These are phyloP conservation scores for Ceratocystis cubensis DNA, from an alignment of 2,329 filamentous ascomycete genomes.

Conservation along the genomic window DNA sequence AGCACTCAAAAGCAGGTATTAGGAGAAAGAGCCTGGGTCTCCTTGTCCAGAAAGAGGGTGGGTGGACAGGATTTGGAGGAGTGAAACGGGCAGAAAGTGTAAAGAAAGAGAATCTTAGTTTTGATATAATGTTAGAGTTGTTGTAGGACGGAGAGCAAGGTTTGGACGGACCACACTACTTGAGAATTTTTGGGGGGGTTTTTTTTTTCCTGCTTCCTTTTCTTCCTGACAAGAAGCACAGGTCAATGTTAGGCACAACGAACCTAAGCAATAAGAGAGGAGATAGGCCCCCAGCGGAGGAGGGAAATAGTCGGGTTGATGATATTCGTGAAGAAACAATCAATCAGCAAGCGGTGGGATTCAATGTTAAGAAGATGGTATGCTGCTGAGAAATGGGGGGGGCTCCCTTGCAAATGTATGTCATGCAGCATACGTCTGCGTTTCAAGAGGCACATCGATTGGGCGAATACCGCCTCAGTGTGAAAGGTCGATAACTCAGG, in stretches of 20 bases:
- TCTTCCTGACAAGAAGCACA: conserved; percentile 9
- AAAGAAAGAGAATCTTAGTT: neutral
- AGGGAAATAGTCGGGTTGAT: neutral
- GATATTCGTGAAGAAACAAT: neutral
- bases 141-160: conserved; percentile 6
- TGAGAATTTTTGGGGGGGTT: neutral
- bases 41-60: conserved; percentile 7
- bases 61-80: neutral
- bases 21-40: conserved; percentile 7
- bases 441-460: neutral
- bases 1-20: conserved; percentile 5
- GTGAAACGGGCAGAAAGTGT: neutral
- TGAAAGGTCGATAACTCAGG: neutral
- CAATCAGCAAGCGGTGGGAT: neutral
- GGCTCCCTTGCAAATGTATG: neutral
- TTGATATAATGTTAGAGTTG: neutral
- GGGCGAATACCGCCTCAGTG: neutral
- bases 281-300: neutral
- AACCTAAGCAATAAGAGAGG: neutral
- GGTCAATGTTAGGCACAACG: conserved; percentile 3
- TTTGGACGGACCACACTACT: conserved; percentile 4
- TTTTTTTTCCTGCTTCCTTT: neutral
- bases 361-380: neutral
- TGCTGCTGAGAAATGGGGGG: neutral
- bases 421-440: neutral